phyloP scores from a whole-genome alignment of 1,284 basidiomycete genomes.

The Sanguinoderma infundibulare region DNA sequence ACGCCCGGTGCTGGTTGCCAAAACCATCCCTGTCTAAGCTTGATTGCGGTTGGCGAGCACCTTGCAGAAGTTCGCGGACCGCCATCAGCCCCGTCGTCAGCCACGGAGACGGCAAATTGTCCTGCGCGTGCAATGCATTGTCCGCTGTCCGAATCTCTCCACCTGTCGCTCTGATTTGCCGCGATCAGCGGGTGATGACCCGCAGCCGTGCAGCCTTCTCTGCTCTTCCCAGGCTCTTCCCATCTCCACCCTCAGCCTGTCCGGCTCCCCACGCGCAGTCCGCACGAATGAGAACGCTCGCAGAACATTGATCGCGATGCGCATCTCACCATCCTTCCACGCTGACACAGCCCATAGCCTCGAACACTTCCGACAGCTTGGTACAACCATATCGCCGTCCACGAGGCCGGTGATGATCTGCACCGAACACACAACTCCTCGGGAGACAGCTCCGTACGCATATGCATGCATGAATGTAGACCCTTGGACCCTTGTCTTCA shows the following conservation, averaged over 20 bases:
- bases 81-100: background rate
- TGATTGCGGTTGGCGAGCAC: no score
- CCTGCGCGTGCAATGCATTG: background rate
- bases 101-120: background rate
- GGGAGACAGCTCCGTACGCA: background rate
- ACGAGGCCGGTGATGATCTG: constrained; percentile 7
- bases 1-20: background rate
- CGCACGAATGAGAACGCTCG: constrained; percentile 17
- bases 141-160: background rate
- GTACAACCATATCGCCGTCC: background rate
- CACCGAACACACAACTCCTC: background rate
- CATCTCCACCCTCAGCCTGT: constrained; percentile 2
- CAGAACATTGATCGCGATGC: constrained; percentile 22
- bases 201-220: constrained; percentile 16
- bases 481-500: background rate
- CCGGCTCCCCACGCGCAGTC: constrained; percentile 19
- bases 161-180: constrained; percentile 15
- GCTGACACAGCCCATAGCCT: constrained; percentile 10
- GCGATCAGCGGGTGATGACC: constrained; percentile 31
- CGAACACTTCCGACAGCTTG: constrained; percentile 3
- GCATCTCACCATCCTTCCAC: constrained; percentile 12
- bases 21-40: no score
- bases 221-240: constrained; percentile 18
- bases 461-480: background rate
- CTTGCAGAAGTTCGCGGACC: no score